A percentile compares a stretch with the other conserved stretches of the same genome.
phyloP scores from a whole-genome alignment of 768 basidiomycete species.

The Rhizopogon rudus region DNA sequence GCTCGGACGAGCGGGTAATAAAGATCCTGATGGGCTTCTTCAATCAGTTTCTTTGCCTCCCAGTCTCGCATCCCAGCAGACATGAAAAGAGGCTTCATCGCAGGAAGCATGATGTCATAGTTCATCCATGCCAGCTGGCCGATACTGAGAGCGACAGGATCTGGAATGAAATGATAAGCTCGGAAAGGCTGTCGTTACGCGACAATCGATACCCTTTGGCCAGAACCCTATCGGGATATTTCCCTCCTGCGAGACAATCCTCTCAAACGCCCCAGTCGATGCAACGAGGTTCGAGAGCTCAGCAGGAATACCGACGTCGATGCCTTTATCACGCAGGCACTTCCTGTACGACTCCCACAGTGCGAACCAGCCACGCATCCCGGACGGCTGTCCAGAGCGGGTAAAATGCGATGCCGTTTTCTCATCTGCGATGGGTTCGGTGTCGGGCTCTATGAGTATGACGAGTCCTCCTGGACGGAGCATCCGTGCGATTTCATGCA shows the following conservation, averaged over 20 bases:
- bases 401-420: constrained; percentile 33
- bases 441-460: constrained; percentile 60
- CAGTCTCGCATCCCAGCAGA: constrained; percentile 46
- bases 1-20: constrained; percentile 52
- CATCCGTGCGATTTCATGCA: constrained; percentile 59
- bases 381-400: constrained; percentile 27
- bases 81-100: constrained; percentile 56
- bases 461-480: constrained; percentile 68
- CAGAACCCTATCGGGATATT: constrained; percentile 67
- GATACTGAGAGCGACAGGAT: constrained; percentile 53
- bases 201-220: constrained; percentile 41
- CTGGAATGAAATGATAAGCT: constrained; percentile 27
- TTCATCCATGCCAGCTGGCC: constrained; percentile 75
- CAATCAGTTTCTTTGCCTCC: constrained; percentile 51
- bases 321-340: constrained; percentile 44
- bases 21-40: constrained; percentile 59
- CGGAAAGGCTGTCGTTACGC: constrained; percentile 4
- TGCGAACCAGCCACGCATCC: constrained; percentile 54
- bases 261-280: constrained; percentile 49
- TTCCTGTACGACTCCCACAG: constrained; percentile 60
- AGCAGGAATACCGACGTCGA: constrained; percentile 56
- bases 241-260: constrained; percentile 48
- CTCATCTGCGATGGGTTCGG: constrained; percentile 44
- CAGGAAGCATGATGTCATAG: constrained; percentile 60
- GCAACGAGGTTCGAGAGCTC: constrained; percentile 48